A percentile compares a stretch with the other conserved stretches of the same genome.
Conservation (phyloP, 1,284 basidiomycete genomes). For the Boletus sp. region DNA sequence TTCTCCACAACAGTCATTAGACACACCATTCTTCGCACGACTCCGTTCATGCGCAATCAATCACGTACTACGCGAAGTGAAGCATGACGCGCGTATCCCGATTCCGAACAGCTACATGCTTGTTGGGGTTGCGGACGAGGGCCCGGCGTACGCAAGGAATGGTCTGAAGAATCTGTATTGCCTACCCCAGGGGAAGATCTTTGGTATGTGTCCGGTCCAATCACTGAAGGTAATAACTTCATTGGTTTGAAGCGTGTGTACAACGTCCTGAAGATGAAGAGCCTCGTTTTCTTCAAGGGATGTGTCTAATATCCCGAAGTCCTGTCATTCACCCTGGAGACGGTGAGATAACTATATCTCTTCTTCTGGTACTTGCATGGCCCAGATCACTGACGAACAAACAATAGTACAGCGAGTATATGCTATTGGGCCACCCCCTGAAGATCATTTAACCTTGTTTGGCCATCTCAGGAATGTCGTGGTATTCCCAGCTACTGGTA, state of each 20-base stretch:
- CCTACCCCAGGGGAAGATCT: conserved; percentile 55
- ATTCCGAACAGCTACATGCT: conserved; percentile 62
- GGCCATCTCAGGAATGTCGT: conserved; percentile 29
- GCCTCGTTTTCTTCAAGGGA: conserved; percentile 51
- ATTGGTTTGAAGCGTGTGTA: conserved; percentile 50
- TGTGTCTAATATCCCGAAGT: conserved; percentile 57
- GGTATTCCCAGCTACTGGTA: conserved; percentile 9
- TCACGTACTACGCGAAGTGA: conserved; percentile 63
- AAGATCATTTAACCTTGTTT: conserved; percentile 54
- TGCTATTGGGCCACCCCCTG: conserved; percentile 68
- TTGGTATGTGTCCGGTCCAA: conserved; percentile 42
- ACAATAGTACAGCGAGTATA: conserved; percentile 58
- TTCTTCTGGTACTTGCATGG: not conserved
- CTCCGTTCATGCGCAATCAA: conserved; percentile 54
- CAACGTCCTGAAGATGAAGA: conserved; percentile 43
- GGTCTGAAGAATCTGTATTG: conserved; percentile 51
- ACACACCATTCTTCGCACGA: conserved; percentile 55
- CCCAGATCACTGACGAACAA: conserved; percentile 1
- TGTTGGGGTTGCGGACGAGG: conserved; percentile 76
- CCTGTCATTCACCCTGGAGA: conserved; percentile 70
- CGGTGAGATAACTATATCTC: conserved; percentile 37
- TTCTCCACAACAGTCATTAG: conserved; percentile 35
- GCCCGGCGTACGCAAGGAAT: conserved; percentile 49
- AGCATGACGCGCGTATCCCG: conserved; percentile 65
- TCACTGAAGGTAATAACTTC: conserved; percentile 10